Conservation (phyloP, 2,329 filamentous ascomycete genomes). For the Mycosphaerella sp. region DNA sequence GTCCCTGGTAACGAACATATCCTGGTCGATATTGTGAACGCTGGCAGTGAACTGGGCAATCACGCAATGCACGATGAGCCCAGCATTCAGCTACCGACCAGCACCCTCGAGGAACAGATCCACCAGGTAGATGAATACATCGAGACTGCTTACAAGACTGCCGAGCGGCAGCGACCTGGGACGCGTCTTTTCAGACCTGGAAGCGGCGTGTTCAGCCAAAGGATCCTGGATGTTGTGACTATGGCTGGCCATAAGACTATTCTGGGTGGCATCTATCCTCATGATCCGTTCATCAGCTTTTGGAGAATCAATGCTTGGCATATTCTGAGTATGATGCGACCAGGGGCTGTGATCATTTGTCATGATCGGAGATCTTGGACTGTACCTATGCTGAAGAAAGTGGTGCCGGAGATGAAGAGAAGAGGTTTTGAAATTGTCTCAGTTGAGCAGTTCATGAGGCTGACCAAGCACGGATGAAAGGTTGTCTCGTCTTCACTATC, state of each 20-base stretch:
- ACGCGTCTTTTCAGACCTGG: slow-evolving; percentile 72
- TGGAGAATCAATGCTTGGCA: slow-evolving; percentile 67
- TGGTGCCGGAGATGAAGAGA: slow-evolving; percentile 64
- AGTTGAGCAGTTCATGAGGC: slow-evolving; percentile 58
- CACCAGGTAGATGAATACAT: slow-evolving; percentile 57
- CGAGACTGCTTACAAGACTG: slow-evolving; percentile 48
- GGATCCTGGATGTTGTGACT: slow-evolving; percentile 58
- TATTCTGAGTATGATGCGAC: slow-evolving; percentile 70
- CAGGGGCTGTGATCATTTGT: slow-evolving; percentile 75
- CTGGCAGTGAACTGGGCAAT: slow-evolving; percentile 64
- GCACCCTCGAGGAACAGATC: slow-evolving; percentile 59
- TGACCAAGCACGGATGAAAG: slow-evolving; percentile 18
- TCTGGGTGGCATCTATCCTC: slow-evolving; percentile 80
- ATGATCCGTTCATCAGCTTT: slow-evolving; percentile 77
- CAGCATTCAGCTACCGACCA: slow-evolving; percentile 54
- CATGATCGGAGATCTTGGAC: slow-evolving; percentile 85
- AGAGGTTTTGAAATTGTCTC: slow-evolving; percentile 68
- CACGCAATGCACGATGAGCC: slow-evolving; percentile 87
- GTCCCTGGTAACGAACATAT: slow-evolving; percentile 49
- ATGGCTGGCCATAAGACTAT: slow-evolving; percentile 64
- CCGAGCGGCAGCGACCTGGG: slow-evolving; percentile 41
- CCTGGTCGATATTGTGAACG: slow-evolving; percentile 47
- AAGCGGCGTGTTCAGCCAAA: slow-evolving; percentile 70
- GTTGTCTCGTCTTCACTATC: slow-evolving; percentile 20
- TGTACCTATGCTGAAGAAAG: slow-evolving; percentile 64